Evolutionary conservation across 306 rosid species (phyloP).

Genomic region (Vigna unguiculata): DNA sequence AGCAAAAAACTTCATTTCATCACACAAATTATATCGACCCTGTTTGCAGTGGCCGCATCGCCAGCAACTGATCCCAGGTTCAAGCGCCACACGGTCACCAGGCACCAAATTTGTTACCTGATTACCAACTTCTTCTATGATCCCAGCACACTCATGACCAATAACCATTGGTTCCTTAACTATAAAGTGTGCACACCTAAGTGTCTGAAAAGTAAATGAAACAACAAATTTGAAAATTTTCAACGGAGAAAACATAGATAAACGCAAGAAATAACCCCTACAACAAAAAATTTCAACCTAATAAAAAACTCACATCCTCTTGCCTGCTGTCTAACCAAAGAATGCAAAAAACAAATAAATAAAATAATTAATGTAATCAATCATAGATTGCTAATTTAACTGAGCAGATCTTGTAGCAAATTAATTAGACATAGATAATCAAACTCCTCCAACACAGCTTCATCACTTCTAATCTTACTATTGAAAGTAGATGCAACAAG

Average conservation of each 20-base stretch:
- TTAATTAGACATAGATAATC: constrained; percentile 2
- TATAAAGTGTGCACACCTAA: constrained; percentile 78
- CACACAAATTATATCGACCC: constrained; percentile 88
- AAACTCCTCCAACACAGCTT: constrained; percentile 9
- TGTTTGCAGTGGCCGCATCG: constrained; percentile 73
- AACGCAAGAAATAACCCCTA: constrained; percentile 15
- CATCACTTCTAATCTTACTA: not conserved
- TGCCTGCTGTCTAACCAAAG: not conserved
- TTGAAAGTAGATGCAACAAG: constrained; percentile 4
- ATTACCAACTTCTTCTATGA: constrained; percentile 80
- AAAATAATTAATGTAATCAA: not conserved
- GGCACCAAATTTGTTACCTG: constrained; percentile 63
- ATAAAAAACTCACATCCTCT: not conserved
- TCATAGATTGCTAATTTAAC: constrained; percentile 29
- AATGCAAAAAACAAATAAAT: not conserved
- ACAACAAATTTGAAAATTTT: constrained; percentile 32
- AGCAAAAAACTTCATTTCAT: constrained; percentile 90
- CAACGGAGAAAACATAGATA: not conserved
- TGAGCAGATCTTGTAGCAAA: not conserved
- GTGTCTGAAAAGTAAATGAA: constrained; percentile 54
- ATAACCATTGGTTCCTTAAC: constrained; percentile 94
- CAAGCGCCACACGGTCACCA: constrained; percentile 85
- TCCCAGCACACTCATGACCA: constrained; percentile 97
- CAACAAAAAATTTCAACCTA: constrained; percentile 11
- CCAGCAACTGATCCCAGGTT: constrained; percentile 94